Conservation (phyloP, 371 early-diverging fungal genomes). For the Actinomortierella wolfii region DNA sequence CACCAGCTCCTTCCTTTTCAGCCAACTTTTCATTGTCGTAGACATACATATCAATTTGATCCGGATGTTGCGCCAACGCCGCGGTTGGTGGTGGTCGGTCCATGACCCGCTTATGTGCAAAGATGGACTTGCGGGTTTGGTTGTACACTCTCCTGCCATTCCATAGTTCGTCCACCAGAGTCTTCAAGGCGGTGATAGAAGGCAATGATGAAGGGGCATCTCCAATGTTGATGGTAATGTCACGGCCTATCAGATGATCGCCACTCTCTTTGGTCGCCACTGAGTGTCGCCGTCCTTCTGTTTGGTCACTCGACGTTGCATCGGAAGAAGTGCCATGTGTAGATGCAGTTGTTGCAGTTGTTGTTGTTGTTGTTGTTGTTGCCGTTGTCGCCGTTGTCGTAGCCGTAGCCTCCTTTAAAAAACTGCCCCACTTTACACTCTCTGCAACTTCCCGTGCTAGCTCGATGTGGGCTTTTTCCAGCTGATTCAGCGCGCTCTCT, state of each 20-base stretch:
- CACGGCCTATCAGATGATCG: too few relatives aligned
- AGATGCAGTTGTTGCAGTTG: too few relatives aligned
- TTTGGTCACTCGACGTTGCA: too few relatives aligned
- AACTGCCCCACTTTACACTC: constrained; percentile 28
- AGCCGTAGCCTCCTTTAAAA: constrained; percentile 2
- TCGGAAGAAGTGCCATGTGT: too few relatives aligned
- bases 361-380: too few relatives aligned
- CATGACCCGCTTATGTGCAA: constrained; percentile 15
- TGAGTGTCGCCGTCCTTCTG: too few relatives aligned
- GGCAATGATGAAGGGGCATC: too few relatives aligned
- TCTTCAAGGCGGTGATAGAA: constrained; percentile 3
- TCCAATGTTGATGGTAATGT: too few relatives aligned
- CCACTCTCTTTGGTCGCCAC: too few relatives aligned
- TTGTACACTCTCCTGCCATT: constrained; percentile 19
- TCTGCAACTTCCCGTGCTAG: constrained; percentile 41
- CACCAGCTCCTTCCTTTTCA: not conserved
- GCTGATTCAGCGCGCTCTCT: constrained; percentile 42
- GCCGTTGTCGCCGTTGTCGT: too few relatives aligned
- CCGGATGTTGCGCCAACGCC: constrained; percentile 37
- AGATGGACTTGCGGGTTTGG: constrained; percentile 36
- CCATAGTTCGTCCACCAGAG: constrained; percentile 14
- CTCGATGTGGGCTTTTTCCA: constrained; percentile 53
- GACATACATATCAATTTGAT: constrained; percentile 34
- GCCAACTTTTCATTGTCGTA: constrained; percentile 6
- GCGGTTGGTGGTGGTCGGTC: constrained; percentile 4